Evolutionary conservation across 164 flowering plant species (phyloP).

Genomic region (Kalanchoe fedtschenkoi): DNA sequence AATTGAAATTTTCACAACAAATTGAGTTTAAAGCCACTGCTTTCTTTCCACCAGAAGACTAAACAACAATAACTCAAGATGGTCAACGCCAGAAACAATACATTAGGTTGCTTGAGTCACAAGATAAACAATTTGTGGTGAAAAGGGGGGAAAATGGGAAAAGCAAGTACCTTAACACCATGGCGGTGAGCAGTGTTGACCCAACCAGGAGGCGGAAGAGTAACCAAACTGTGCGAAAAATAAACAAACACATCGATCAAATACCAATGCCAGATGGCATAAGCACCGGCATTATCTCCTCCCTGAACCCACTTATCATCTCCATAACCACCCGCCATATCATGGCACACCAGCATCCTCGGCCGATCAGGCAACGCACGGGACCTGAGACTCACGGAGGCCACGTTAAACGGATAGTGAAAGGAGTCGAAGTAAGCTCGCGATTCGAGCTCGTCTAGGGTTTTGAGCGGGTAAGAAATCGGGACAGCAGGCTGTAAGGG

Average conservation of each 20-base stretch:
- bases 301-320: slow-evolving; percentile 88
- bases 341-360: slow-evolving; percentile 79
- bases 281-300: slow-evolving; percentile 51
- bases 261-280: slow-evolving; percentile 89
- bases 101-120: too few species aligned
- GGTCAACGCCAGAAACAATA: too few species aligned
- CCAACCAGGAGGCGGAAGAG: slow-evolving; percentile 94
- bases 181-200: slow-evolving; percentile 78
- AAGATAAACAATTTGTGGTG: neutral
- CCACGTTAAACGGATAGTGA: slow-evolving; percentile 65
- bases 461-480: slow-evolving; percentile 61
- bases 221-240: slow-evolving; percentile 81
- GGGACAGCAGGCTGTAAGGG: slow-evolving; percentile 53
- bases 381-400: slow-evolving; percentile 32
- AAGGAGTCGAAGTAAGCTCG: slow-evolving; percentile 69
- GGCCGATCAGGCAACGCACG: slow-evolving; percentile 33
- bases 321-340: slow-evolving; percentile 71
- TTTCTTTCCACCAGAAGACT: too few species aligned
- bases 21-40: too few species aligned
- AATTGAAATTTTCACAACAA: neutral
- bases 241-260: slow-evolving; percentile 90
- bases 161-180: slow-evolving; percentile 62
- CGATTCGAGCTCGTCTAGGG: slow-evolving; percentile 52
- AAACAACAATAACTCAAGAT: too few species aligned
- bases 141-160: neutral